Evolutionary conservation across 768 basidiomycete species (phyloP).

Genomic region (Vishniacozyma victoriae): DNA sequence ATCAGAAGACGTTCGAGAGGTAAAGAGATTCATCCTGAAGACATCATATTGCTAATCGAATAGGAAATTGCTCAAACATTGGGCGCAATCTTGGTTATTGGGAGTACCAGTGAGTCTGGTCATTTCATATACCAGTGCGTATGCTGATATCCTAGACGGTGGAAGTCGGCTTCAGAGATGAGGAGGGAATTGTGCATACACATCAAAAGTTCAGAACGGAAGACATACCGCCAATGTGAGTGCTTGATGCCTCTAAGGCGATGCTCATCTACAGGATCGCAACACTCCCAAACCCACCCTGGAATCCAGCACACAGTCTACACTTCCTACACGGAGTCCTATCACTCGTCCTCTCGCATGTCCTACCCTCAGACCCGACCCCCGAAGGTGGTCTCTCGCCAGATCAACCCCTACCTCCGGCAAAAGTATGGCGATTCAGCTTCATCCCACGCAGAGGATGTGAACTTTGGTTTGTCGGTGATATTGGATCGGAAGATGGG

Average conservation of each 20-base stretch:
- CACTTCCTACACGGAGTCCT: constrained; percentile 36
- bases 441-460: constrained; percentile 38
- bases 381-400: constrained; percentile 1
- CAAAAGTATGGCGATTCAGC: constrained; percentile 36
- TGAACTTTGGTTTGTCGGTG: constrained; percentile 28
- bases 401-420: constrained; percentile 20
- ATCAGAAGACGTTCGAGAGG: constrained; percentile 43
- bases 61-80: constrained; percentile 47
- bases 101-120: constrained; percentile 36
- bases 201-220: constrained; percentile 35
- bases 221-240: constrained; percentile 40
- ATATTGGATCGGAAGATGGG: constrained; percentile 9
- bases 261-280: constrained; percentile 24
- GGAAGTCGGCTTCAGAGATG: constrained; percentile 43
- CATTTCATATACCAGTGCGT: no score
- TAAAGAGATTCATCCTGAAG: constrained; percentile 5
- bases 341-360: constrained; percentile 20
- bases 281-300: constrained; percentile 23
- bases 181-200: constrained; percentile 32
- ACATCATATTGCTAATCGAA: constrained; percentile 1
- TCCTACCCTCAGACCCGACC: constrained; percentile 36
- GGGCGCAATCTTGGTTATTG: constrained; percentile 48
- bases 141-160: constrained; percentile 19
- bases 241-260: background rate
- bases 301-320: constrained; percentile 29